Base-by-base conservation (phyloP, 129 eudicot species). In the Glebionis coronaria region DNA sequence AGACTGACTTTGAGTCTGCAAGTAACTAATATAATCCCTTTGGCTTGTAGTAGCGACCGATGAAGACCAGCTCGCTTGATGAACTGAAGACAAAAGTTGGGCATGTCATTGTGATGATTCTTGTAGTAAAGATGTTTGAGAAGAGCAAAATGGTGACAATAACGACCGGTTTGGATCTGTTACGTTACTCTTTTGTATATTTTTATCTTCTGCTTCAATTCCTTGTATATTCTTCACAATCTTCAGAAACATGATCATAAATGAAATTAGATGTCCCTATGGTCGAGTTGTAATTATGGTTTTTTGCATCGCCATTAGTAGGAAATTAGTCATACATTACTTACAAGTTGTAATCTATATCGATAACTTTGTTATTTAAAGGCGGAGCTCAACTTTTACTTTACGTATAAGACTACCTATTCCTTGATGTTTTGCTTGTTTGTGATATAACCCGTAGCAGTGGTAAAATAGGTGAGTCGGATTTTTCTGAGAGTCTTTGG, bases 131-230 rank as follows among this genome's bases (percentile, higher is more conserved):
- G 84, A 93, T 93, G 97, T 93, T 93, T 56, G 99, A 93, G 76
- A 89, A 91, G 85, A 93, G 99, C 83, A 93, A 93, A 75, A 89
- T 89, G 95, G 97, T 94, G 59, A 87, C 86, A 1, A 94, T 94
- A 79, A 74, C 97, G 2, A 89, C 99, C 10, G 97, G 99, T 19
- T 40, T 86, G 76, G 99, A 94, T 84, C 81, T 94, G 13, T 71
- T 89, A 46, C 84, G 86, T 83, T 86, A 94, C 65, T 84, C 99
- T 0, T 86, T 3, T 89, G 99, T 70, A 94, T 89, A 68, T 94
- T 94, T 83, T 70, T 94, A 76, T 89, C 99, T 12, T 94, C 97
- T 58, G 99, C 99, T 71, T 94, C 97, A 7, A n/a, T n/a, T n/a
- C n/a, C n/a, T 68, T 93, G 83, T 93, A 93, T 74, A 89, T 93